Evolutionary conservation across 139 green algal species (phyloP).

Genomic region (Coelastrella sp.): DNA sequence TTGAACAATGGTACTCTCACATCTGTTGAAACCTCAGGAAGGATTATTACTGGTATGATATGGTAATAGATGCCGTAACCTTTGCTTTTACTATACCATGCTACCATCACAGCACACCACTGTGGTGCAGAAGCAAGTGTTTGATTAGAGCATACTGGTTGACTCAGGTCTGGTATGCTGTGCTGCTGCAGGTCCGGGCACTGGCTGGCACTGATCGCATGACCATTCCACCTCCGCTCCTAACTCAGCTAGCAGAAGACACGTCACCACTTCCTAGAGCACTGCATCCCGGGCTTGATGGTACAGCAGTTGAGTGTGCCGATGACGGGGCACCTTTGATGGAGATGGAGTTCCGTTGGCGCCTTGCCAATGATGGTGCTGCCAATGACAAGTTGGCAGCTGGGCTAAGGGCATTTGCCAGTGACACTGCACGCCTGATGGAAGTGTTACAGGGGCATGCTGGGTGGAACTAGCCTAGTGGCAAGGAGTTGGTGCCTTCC

Average conservation of each 20-base stretch:
- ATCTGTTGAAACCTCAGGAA: too few relatives aligned
- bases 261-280: constrained; percentile 20
- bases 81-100: background rate
- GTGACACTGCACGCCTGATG: constrained; percentile 57
- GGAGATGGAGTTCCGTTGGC: constrained; percentile 51
- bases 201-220: constrained; percentile 62
- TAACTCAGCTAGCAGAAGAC: constrained; percentile 46
- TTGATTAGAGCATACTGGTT: background rate
- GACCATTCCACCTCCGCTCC: constrained; percentile 60
- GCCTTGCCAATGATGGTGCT: constrained; percentile 50
- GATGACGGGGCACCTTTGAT: constrained; percentile 36
- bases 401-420: constrained; percentile 56
- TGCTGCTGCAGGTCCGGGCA: constrained; percentile 45
- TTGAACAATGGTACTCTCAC: too few relatives aligned
- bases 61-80: too few relatives aligned
- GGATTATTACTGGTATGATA: too few relatives aligned
- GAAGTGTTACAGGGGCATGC: constrained; percentile 49
- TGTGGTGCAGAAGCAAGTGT: background rate
- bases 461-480: constrained; percentile 31
- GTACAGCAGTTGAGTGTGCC: constrained; percentile 37
- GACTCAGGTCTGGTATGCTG: background rate
- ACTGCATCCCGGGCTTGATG: background rate
- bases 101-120: background rate
- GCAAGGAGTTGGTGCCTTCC: too few relatives aligned
- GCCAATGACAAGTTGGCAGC: constrained; percentile 64